phyloP scores from a whole-genome alignment of 1,284 basidiomycete genomes.

The Porodaedalea pini region DNA sequence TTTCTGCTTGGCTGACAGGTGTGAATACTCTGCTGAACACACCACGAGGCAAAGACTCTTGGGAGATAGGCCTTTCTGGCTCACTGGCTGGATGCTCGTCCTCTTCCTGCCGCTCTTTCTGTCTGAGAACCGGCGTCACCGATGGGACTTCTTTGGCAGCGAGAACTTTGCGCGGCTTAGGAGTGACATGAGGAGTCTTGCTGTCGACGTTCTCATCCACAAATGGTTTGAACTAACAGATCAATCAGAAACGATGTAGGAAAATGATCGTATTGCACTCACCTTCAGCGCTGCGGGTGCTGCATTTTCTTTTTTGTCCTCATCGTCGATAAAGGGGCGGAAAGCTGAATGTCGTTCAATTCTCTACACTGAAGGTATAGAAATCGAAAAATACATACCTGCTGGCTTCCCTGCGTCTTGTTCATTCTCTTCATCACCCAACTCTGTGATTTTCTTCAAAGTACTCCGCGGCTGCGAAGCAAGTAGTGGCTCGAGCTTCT shows the following conservation, averaged over 20 bases:
- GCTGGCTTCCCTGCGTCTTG: constrained; percentile 39
- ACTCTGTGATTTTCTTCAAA: constrained; percentile 33
- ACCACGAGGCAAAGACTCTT: constrained; percentile 1
- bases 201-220: constrained; percentile 14
- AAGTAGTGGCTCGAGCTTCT: constrained; percentile 52
- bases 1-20: constrained; percentile 19
- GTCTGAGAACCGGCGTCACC: neutral
- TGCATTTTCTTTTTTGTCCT: constrained; percentile 42
- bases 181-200: constrained; percentile 10
- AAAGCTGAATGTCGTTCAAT: constrained; percentile 26
- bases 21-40: constrained; percentile 23
- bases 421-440: constrained; percentile 31
- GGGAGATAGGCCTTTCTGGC: neutral
- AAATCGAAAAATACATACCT: constrained; percentile 28
- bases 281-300: constrained; percentile 48
- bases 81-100: neutral
- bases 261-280: constrained; percentile 10
- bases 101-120: neutral
- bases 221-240: constrained; percentile 17
- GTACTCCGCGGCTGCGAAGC: constrained; percentile 22
- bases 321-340: constrained; percentile 53
- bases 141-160: constrained; percentile 14
- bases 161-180: constrained; percentile 14
- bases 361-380: neutral
- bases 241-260: neutral